A percentile compares a stretch with the other conserved stretches of the same genome.
Conservation (phyloP, 225 moss, liverwort and hornwort species). For the Ulota crispa region DNA sequence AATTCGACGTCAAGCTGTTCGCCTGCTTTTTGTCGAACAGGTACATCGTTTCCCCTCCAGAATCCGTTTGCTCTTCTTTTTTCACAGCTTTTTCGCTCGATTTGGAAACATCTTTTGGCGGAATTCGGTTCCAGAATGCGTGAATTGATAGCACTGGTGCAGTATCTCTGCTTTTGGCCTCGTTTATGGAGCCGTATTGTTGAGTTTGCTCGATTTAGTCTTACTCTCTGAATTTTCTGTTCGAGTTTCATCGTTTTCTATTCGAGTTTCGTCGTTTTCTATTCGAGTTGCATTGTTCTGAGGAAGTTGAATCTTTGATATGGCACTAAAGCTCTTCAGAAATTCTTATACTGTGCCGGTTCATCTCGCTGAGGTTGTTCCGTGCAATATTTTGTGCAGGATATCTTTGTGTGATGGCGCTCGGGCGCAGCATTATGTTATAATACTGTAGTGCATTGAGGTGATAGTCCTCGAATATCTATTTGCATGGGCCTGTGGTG, state of each 20-base stretch:
- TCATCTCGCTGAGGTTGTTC: neutral
- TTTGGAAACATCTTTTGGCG: neutral
- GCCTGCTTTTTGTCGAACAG: constrained; percentile 23
- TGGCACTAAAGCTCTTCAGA: neutral
- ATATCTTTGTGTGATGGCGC: constrained; percentile 14
- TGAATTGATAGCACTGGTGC: constrained; percentile 8
- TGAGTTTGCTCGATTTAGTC: neutral
- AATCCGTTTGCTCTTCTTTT: neutral
- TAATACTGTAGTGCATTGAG: constrained; percentile 7
- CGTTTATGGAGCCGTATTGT: neutral
- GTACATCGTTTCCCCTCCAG: constrained; percentile 38
- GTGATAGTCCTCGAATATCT: neutral
- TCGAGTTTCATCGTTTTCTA: neutral
- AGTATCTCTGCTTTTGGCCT: neutral
- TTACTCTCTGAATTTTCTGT: neutral
- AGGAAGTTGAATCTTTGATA: neutral
- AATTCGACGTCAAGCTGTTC: constrained; percentile 4
- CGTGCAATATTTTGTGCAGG: constrained; percentile 22
- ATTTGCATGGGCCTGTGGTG: constrained; percentile 21
- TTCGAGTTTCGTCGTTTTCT: neutral
- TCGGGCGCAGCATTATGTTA: neutral
- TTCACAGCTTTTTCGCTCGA: neutral
- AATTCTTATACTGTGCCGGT: constrained; percentile 17
- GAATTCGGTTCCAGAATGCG: constrained; percentile 5
- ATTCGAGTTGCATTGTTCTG: neutral